A percentile compares a stretch with the other conserved stretches of the same genome.
These are phyloP conservation scores for Colletotrichum falcatum DNA, from an alignment of 2,329 filamentous ascomycete species.

Conservation along the genomic window DNA sequence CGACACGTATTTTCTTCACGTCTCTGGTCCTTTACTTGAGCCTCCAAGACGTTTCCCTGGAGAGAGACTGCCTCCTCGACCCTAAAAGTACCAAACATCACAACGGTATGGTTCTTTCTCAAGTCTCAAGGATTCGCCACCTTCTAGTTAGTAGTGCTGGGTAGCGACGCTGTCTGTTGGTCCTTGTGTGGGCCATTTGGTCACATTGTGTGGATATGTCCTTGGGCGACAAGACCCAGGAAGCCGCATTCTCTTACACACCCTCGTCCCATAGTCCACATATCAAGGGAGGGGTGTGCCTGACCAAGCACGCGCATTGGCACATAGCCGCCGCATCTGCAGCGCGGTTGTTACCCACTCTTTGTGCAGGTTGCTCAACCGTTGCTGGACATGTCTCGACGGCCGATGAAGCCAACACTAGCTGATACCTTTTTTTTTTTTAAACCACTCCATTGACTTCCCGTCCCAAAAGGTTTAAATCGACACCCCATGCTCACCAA, in stretches of 20 bases:
- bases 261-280: background rate
- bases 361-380: background rate
- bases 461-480: background rate
- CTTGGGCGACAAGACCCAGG: background rate
- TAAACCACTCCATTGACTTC: too few relatives aligned
- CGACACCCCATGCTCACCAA: accelerated
- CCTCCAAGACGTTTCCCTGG: background rate
- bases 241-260: background rate
- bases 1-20: too few relatives aligned
- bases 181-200: background rate
- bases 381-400: background rate
- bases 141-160: background rate
- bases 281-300: background rate
- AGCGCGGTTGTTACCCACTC: background rate
- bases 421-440: too few relatives aligned
- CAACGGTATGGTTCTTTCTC: background rate
- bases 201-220: background rate
- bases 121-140: background rate
- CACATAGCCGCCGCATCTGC: background rate
- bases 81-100: background rate
- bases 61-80: too few relatives aligned
- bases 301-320: background rate
- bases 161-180: background rate
- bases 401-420: background rate
- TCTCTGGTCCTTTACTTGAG: background rate